These are phyloP conservation scores for Alliaria petiolata DNA, from an alignment of 345 rosid species.

Conservation along the genomic window DNA sequence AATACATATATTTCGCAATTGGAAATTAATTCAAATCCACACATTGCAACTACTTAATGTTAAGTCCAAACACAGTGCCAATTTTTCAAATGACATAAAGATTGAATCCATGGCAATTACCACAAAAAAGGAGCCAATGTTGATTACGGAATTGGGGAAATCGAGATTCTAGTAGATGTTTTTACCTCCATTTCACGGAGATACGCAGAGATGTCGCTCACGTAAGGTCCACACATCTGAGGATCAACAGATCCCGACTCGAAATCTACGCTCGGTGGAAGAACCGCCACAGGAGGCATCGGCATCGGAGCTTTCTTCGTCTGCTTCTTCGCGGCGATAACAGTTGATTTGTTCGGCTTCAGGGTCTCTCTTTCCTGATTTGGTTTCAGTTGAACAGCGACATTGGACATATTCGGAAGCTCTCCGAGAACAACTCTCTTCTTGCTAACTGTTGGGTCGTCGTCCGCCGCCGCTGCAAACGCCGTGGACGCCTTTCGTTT, in stretches of 20 bases:
- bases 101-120: too few relatives aligned
- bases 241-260: constrained; percentile 27
- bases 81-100: too few relatives aligned
- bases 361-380: not conserved
- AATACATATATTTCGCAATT: too few relatives aligned
- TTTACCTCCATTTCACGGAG: constrained; percentile 27
- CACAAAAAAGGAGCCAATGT: not conserved
- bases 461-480: not conserved
- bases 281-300: not conserved
- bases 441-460: not conserved
- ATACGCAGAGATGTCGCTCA: constrained; percentile 6
- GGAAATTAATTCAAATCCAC: too few relatives aligned
- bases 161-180: not conserved
- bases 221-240: constrained; percentile 29
- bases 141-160: not conserved
- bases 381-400: constrained; percentile 6
- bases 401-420: constrained; percentile 26
- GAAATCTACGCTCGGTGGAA: not conserved
- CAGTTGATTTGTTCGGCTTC: not conserved
- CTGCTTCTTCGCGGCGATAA: constrained; percentile 4
- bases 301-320: constrained; percentile 4
- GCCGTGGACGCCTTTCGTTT: constrained; percentile 29
- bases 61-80: too few relatives aligned
- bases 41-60: too few relatives aligned
- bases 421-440: constrained; percentile 27